Evolutionary conservation across 1,284 basidiomycete genomes (phyloP).

Genomic region (Cystobasidium slooffiae): DNA sequence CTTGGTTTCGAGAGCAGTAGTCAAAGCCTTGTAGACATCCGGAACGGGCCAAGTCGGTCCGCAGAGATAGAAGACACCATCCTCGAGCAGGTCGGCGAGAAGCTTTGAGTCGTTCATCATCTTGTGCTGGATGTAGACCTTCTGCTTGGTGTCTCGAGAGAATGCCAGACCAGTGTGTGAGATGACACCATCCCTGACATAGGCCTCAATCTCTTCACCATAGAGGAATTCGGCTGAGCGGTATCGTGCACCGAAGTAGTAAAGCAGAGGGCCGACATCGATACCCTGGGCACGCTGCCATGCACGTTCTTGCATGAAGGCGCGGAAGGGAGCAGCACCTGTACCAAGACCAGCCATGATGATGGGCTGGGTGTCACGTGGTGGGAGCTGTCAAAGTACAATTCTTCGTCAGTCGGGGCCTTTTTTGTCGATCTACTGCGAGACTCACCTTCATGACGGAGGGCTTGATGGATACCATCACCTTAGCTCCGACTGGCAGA

Average conservation of each 20-base stretch:
- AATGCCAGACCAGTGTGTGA: constrained; percentile 91
- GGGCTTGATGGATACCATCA: constrained; percentile 97
- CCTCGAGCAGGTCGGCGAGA: constrained; percentile 71
- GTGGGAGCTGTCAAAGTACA: constrained; percentile 66
- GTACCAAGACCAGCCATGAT: constrained; percentile 99
- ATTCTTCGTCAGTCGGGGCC: neutral
- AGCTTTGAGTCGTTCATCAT: constrained; percentile 86
- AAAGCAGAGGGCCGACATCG: constrained; percentile 86
- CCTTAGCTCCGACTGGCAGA: constrained; percentile 83
- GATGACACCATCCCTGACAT: constrained; percentile 78
- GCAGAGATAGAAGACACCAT: constrained; percentile 89
- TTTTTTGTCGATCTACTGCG: neutral
- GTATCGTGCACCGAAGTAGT: constrained; percentile 98
- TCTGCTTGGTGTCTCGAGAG: constrained; percentile 86
- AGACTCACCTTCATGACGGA: constrained; percentile 92
- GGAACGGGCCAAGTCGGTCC: constrained; percentile 80
- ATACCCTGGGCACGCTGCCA: constrained; percentile 75
- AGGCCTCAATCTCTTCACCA: constrained; percentile 66
- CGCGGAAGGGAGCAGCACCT: constrained; percentile 96
- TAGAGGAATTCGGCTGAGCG: constrained; percentile 95
- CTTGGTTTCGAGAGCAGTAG: constrained; percentile 75
- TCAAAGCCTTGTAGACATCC: constrained; percentile 91
- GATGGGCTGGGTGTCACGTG: constrained; percentile 80
- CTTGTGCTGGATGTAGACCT: constrained; percentile 98
- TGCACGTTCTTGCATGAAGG: constrained; percentile 94